phyloP scores from a whole-genome alignment of 2,329 filamentous ascomycete genomes.

The Phaeosphaeria sp. region DNA sequence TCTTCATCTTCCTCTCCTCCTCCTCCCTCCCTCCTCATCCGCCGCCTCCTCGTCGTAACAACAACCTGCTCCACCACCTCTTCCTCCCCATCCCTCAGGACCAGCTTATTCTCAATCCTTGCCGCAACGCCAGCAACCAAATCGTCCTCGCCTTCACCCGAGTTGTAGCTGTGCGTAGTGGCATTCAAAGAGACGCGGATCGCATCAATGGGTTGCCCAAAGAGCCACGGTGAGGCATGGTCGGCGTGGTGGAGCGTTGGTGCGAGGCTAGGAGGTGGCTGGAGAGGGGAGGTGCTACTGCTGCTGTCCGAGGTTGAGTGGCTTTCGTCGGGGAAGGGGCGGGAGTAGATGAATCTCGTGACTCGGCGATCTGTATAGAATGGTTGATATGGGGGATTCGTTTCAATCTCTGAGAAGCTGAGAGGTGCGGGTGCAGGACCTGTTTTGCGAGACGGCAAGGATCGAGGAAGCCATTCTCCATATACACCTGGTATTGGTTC shows the following conservation, averaged over 20 bases:
- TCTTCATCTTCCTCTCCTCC: constrained; percentile 70
- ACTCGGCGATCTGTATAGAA: constrained; percentile 93
- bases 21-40: constrained; percentile 54
- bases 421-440: constrained; percentile 54
- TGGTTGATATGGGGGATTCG: constrained; percentile 92
- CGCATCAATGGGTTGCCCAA: constrained; percentile 58
- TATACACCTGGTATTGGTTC: constrained; percentile 31
- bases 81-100: constrained; percentile 59
- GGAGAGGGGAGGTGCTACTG: background rate
- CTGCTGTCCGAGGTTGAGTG: background rate
- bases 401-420: constrained; percentile 86
- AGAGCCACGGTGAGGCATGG: constrained; percentile 57
- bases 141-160: constrained; percentile 43
- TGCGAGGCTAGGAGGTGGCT: background rate
- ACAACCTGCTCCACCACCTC: constrained; percentile 79
- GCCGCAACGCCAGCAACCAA: constrained; percentile 61
- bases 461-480: constrained; percentile 45
- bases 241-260: constrained; percentile 40
- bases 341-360: constrained; percentile 72
- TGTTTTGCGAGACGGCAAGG: constrained; percentile 32
- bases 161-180: constrained; percentile 42
- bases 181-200: constrained; percentile 52
- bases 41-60: constrained; percentile 77
- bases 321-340: constrained; percentile 18
- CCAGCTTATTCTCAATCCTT: constrained; percentile 50